Base-by-base conservation (phyloP, 768 basidiomycete genomes). In the Phlegmacium glaucopus region DNA sequence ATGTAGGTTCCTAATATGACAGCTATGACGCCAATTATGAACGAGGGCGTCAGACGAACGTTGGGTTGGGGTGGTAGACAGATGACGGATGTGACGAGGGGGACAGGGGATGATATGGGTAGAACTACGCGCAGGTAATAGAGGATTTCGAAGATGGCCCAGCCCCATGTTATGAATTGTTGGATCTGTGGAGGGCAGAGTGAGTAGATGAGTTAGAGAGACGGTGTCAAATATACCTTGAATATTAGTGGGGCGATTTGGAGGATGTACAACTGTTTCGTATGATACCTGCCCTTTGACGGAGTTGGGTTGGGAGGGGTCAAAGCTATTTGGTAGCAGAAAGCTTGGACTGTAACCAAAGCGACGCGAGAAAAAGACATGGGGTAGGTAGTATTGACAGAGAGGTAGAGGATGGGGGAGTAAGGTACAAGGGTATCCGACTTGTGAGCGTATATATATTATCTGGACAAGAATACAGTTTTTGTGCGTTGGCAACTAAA, bases 261-360 rank as follows among this genome's bases (percentile, higher is more conserved):
- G 30, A 83, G 66, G 36, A 79, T 66, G 53, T 70, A 74, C 30
- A 74, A 63, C 58, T 77, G 74, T 13, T 78, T 67, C 0, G 74
- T 79, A 58, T 80, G 75, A 55, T 80, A 83, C 5, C 80, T 67
- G 8, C 66, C 68, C 45, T 78, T 78, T 28, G 58, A 48, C 0
- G 69, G 72, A 0, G 79, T 78, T 9, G 77, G 77, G 57, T 82
- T 79, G 1, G 82, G 82, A 1, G 82, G 79, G 0, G 76, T 77
- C 53, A 70, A 77, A 0, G 78, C 82, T 0, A 72, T 53, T 30
- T 79, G 74, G 54, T 82, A 78, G 57, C 66, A 69, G 22, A 72
- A 40, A 2, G 79, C 76, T 51, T 82, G 80, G 29, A 76, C 48
- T 29, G 70, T 54, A 53, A 77, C 70, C 47, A 84, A 73, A 29